Evolutionary conservation across 2,329 filamentous ascomycete genomes (phyloP), one percentile per base, ranked within the genome.

Genomic region (Colletotrichum aenigma): DNA sequence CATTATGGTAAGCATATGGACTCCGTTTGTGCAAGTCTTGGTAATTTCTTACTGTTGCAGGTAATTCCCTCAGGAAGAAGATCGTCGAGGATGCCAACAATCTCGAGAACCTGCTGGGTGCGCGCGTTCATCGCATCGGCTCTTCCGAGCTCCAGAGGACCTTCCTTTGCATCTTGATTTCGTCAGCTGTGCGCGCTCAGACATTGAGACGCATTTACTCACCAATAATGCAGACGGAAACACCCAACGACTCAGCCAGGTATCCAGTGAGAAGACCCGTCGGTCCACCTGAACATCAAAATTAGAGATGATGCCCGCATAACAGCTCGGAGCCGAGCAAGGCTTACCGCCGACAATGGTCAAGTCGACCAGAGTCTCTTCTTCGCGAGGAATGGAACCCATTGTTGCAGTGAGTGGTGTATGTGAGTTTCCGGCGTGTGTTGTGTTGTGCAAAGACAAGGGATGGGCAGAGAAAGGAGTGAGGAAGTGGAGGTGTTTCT

Each of bases 101-200:
- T 83, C 65, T 88, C 87, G 3, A 88, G 81, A 36, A 87, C 87
- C 60, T 89, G 87, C 55, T 89, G 87, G 0, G 87, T 88, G 12
- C 87, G 83, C 7, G 87, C 87, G 55, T 88, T 89, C 69, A 89
- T 80, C 0, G 87, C 87, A 78, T 89, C 87, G 48, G 87, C 87
- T 24, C 87, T 82, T 3, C 87, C 87, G 5, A 88, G 78, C 5
- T 85, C 81, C 5, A 89, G 78, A 0, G 84, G 82, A 0, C 79
- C 80, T 1, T 82, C 77, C 76, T 87, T 87, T 60, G 80, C 83
- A 55, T 87, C 87, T 88, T 3, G 4, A 6, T 21, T n/a, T 13
- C 36, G 36, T 77, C 36, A 58, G 3, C 18, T 6, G 4, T 58
- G 5, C 16, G 24, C 61, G 28, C 66, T 30, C 38, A 24, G 3